A percentile compares a stretch with the other conserved stretches of the same genome.
phyloP scores from a whole-genome alignment of 441 rosid species.

The Metrosideros polymorpha region DNA sequence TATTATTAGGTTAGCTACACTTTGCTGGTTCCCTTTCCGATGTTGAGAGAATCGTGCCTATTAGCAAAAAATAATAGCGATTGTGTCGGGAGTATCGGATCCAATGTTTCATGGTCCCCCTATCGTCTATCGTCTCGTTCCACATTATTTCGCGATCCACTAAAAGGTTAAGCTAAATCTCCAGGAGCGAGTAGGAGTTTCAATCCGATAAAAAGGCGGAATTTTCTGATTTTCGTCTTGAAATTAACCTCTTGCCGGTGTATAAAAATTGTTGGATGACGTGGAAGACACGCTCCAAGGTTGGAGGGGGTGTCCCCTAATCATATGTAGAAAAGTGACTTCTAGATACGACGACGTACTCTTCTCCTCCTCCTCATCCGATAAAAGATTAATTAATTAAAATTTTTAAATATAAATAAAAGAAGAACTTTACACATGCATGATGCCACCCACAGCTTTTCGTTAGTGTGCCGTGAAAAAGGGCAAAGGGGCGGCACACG shows the following conservation, averaged over 20 bases:
- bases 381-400: not conserved
- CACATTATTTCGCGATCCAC: not conserved
- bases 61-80: not conserved
- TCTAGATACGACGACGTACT: not conserved
- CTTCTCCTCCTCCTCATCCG: not conserved
- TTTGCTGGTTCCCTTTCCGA: accelerated
- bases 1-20: accelerated
- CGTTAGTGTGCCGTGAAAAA: not conserved
- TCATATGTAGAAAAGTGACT: not conserved
- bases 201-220: accelerated
- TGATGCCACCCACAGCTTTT: not conserved
- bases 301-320: not conserved
- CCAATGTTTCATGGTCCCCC: not conserved
- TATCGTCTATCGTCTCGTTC: not conserved
- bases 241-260: not conserved
- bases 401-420: accelerated
- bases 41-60: not conserved
- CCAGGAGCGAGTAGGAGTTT: accelerated
- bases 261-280: not conserved
- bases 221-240: not conserved
- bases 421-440: not conserved
- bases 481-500: not conserved
- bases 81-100: not conserved
- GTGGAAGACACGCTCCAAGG: not conserved
- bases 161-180: not conserved